phyloP scores from a whole-genome alignment of 768 basidiomycete species.

The Suillus subaureus region DNA sequence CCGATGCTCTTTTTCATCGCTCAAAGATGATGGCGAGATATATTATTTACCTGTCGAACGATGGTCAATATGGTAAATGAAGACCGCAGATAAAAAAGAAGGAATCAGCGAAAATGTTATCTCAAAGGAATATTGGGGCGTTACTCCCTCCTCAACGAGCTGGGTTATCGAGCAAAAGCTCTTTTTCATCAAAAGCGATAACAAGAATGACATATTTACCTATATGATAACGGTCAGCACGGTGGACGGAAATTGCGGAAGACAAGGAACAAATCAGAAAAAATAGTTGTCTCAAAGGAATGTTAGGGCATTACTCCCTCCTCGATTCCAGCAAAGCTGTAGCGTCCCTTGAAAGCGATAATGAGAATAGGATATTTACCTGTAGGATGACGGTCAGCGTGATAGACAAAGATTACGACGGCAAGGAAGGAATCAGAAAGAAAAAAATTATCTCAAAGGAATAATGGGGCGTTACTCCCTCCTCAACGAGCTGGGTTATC shows the following conservation, averaged over 20 bases:
- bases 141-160: slow-evolving; percentile 88
- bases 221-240: slow-evolving; percentile 16
- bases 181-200: slow-evolving; percentile 57
- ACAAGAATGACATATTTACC: slow-evolving; percentile 21
- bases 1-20: slow-evolving; percentile 68
- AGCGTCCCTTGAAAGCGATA: slow-evolving; percentile 44
- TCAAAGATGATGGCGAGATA: slow-evolving; percentile 6
- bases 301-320: slow-evolving; percentile 78
- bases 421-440: slow-evolving; percentile 40
- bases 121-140: slow-evolving; percentile 73
- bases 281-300: slow-evolving; percentile 64
- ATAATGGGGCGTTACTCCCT: slow-evolving; percentile 87
- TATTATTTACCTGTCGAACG: slow-evolving; percentile 23
- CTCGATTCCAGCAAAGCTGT: slow-evolving; percentile 78
- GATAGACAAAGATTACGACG: slow-evolving; percentile 1
- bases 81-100: slow-evolving; percentile 7
- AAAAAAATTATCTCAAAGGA: slow-evolving; percentile 64
- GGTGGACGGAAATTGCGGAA: neutral
- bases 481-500: slow-evolving; percentile 96
- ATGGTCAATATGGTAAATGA: slow-evolving; percentile 13
- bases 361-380: slow-evolving; percentile 20
- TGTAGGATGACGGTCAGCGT: slow-evolving; percentile 17
- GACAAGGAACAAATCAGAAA: slow-evolving; percentile 39
- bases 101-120: slow-evolving; percentile 52
- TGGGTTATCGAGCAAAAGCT: slow-evolving; percentile 82